Evolutionary conservation across 2,329 filamentous ascomycete species (phyloP).

Genomic region (Neofusicoccum ribis): DNA sequence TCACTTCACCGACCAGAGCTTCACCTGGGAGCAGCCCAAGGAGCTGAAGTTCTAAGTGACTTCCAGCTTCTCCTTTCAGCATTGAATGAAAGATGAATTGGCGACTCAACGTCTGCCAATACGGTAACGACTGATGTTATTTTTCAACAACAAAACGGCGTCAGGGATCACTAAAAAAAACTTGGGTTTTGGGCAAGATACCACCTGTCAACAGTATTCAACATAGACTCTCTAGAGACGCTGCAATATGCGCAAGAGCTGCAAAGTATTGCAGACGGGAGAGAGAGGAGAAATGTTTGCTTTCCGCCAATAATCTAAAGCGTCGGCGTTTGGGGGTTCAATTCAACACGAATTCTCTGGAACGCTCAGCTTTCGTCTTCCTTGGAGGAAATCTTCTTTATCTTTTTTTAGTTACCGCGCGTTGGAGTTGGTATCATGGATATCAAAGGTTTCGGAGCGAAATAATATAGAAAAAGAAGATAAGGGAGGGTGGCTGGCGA

Average conservation of each 20-base stretch:
- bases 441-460: not conserved
- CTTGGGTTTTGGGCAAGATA: conserved; percentile 12
- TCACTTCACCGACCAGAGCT: conserved; percentile 98
- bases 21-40: conserved; percentile 99
- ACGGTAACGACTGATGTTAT: conserved; percentile 10
- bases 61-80: not conserved
- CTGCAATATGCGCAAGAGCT: conserved; percentile 19
- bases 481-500: no score
- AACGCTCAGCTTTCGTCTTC: not conserved
- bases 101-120: conserved; percentile 21
- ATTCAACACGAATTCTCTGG: conserved; percentile 20
- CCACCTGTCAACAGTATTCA: conserved; percentile 21
- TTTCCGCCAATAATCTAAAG: conserved; percentile 10
- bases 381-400: not conserved
- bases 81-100: not conserved
- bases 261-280: conserved; percentile 11
- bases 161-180: conserved; percentile 24
- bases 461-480: no score
- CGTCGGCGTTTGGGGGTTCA: conserved; percentile 20
- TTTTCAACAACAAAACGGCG: conserved; percentile 20
- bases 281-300: not conserved
- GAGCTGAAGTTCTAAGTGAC: conserved; percentile 74
- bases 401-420: not conserved
- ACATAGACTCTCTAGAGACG: conserved; percentile 21
- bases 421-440: not conserved